Evolutionary conservation across 371 early-diverging fungal species (phyloP), one percentile per base, ranked within the genome.

Genomic region (Nematocida homosporus): DNA sequence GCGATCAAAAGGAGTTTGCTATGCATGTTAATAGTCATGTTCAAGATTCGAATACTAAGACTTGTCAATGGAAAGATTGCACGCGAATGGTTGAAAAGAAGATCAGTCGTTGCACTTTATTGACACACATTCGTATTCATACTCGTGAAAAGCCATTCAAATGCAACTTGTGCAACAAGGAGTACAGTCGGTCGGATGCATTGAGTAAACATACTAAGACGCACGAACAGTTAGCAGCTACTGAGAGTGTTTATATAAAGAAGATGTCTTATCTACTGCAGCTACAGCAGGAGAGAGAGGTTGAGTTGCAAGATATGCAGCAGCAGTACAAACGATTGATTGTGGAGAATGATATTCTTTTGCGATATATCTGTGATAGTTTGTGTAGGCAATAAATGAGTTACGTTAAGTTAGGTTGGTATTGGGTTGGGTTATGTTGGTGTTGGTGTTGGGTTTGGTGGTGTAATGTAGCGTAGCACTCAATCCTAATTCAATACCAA

Each of bases 161-260:
- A 54, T 82, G 83, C 65, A 47, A 54, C 6, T 27, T 61, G n/a
- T 82, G 83, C 50, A 41, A 52, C 4, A 79, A 79, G 37, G 66
- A 77, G 52, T 82, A 81, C 60, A 76, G 78, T 34, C 30, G 81
- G n/a, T 65, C 79, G 29, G 83, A 82, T 60, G 78, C 81, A n/a
- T 66, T 82, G 30, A 82, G 77, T 37, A 82, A 82, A 66, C 83
- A 82, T 55, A 55, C 68, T 20, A 76, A 79, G 32, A 51, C 76
- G 34, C 83, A 82, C 44, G 81, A 81, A 47, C 78, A 68, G 50
- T 51, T 68, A 38, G 80, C 75, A 37, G 65, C 77, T 34, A 57
- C 64, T 30, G 60, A 77, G 32, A 67, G 56, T 61, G 55, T 72
- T 5, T 40, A 52, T 30, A 61, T 63, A 20, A 72, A 72, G 63